These are phyloP conservation scores for Phytophthora cactorum DNA, from an alignment of 352 stramenopile genomes.

Conservation along the genomic window DNA sequence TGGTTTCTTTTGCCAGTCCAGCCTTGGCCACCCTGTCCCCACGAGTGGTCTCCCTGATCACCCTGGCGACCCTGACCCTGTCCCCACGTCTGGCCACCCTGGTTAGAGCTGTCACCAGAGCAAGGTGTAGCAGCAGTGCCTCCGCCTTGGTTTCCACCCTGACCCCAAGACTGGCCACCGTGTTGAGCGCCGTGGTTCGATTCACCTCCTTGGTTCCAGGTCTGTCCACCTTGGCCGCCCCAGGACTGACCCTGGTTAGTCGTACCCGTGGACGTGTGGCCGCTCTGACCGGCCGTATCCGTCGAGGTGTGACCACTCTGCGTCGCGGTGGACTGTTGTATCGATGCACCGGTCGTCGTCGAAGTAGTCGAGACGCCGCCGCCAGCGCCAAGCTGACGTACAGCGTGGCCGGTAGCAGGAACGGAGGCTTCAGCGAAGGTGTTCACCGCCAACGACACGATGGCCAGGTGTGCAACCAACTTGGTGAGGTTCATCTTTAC, in stretches of 20 bases:
- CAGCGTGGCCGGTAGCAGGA: conserved; percentile 9
- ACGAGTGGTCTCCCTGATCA: neutral
- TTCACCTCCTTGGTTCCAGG: neutral
- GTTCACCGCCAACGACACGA: conserved; percentile 24
- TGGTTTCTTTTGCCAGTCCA: neutral
- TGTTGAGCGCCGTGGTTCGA: neutral
- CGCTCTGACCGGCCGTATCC: conserved; percentile 2
- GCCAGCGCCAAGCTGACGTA: conserved; percentile 29
- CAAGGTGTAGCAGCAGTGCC: conserved; percentile 13
- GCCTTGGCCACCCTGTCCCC: conserved; percentile 9
- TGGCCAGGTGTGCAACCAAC: conserved; percentile 34
- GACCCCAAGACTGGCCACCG: neutral
- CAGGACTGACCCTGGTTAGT: conserved; percentile 10
- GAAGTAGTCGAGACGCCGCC: conserved; percentile 27
- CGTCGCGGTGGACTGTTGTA: conserved; percentile 17
- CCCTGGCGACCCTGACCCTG: conserved; percentile 10
- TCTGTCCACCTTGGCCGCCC: too few relatives aligned
- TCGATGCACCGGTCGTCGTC: neutral
- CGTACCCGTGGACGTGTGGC: neutral
- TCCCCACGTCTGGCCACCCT: conserved; percentile 2
- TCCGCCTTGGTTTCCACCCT: conserved; percentile 14
- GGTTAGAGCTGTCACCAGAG: conserved; percentile 8
- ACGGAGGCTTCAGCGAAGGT: conserved; percentile 31
- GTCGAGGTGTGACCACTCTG: conserved; percentile 14
- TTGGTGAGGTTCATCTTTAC: conserved; percentile 39